These are phyloP conservation scores for Brassica incana DNA, from an alignment of 345 rosid species.

Conservation along the genomic window DNA sequence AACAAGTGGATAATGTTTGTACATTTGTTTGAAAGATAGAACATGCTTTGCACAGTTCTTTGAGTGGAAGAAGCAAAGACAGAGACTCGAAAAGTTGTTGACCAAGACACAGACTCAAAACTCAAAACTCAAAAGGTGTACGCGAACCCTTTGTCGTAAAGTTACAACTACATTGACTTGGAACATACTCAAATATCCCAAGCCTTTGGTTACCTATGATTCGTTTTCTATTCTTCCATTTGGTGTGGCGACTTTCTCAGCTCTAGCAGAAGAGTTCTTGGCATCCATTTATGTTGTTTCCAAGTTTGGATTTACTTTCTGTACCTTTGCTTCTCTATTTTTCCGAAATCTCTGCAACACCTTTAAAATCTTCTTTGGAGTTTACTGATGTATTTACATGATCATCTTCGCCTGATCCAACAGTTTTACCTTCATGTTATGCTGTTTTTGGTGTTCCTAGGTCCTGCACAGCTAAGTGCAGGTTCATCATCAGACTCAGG, in stretches of 20 bases:
- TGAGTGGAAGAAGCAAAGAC: background rate
- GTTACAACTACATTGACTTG: constrained; percentile 19
- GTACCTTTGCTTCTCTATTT: constrained; percentile 23
- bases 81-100: background rate
- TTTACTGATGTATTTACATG: constrained; percentile 28
- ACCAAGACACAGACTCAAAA: constrained; percentile 6
- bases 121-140: constrained; percentile 28
- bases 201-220: background rate
- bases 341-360: constrained; percentile 2
- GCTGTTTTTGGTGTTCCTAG: constrained; percentile 28
- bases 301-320: constrained; percentile 28
- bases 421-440: constrained; percentile 32
- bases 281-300: constrained; percentile 16
- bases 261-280: constrained; percentile 19
- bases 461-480: constrained; percentile 18
- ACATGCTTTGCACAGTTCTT: constrained; percentile 1
- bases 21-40: background rate
- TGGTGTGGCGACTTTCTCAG: constrained; percentile 10
- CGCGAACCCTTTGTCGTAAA: constrained; percentile 16
- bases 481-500: constrained; percentile 56
- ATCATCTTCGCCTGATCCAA: constrained; percentile 32
- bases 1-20: constrained; percentile 13
- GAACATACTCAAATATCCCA: background rate
- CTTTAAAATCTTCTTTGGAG: constrained; percentile 3
- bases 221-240: constrained; percentile 8